A percentile compares a stretch with the other conserved stretches of the same genome.
phyloP scores from a whole-genome alignment of 345 rosid species.

The Citrus cavaleriei region DNA sequence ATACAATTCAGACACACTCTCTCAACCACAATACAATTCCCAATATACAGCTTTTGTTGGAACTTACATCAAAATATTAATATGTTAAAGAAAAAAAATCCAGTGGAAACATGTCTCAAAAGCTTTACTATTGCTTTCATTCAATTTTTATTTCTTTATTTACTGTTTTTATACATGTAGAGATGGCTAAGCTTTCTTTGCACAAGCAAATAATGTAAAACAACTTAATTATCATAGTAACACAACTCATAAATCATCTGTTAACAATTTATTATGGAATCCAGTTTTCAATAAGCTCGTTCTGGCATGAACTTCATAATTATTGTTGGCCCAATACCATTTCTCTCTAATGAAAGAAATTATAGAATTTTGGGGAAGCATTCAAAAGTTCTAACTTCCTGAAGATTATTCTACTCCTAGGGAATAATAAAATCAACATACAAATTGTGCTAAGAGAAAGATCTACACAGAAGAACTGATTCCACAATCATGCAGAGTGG shows the following conservation, averaged over 20 bases:
- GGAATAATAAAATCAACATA: neutral
- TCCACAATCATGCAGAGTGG: neutral
- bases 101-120: neutral
- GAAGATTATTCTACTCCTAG: neutral
- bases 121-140: neutral
- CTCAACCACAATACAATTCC: neutral
- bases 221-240: neutral
- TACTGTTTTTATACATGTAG: neutral
- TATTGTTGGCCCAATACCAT: neutral
- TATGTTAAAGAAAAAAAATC: neutral
- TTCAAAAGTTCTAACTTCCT: neutral
- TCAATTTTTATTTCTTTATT: neutral
- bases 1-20: neutral
- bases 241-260: neutral
- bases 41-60: neutral
- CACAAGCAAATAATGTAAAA: neutral
- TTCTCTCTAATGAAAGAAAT: neutral
- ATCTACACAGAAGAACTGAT: neutral
- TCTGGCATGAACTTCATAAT: no score
- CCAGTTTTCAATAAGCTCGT: neutral
- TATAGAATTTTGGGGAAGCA: neutral
- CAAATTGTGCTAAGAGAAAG: neutral
- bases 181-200: neutral
- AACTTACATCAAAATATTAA: neutral
- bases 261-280: neutral